These are phyloP conservation scores for Moricandia moricandioides DNA, from an alignment of 345 rosid species.

Conservation along the genomic window DNA sequence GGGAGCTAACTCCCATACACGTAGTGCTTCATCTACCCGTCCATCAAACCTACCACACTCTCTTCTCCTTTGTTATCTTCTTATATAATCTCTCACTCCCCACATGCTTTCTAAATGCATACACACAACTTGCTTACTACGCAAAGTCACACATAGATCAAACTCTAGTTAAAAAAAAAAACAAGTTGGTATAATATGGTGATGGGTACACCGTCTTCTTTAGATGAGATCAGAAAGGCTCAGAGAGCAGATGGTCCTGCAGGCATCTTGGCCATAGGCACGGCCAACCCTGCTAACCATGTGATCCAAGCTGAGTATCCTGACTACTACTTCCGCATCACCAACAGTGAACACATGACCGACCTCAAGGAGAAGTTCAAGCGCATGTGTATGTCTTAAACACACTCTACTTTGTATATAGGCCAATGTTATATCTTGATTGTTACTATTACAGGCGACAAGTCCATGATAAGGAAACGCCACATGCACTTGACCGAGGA, in stretches of 20 bases:
- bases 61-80: not conserved
- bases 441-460: conserved; percentile 49
- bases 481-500: conserved; percentile 75
- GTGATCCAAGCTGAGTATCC: conserved; percentile 58
- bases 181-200: not conserved
- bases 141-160: not conserved
- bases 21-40: conserved; percentile 50
- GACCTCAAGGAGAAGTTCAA: conserved; percentile 67
- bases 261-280: conserved; percentile 59
- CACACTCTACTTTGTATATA: not conserved
- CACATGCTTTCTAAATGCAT: not conserved
- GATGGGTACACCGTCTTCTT: conserved; percentile 22
- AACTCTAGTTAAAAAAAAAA: not conserved
- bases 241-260: conserved; percentile 69
- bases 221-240: conserved; percentile 55
- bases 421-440: not conserved
- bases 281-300: conserved; percentile 58
- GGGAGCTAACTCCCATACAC: conserved; percentile 33
- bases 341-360: conserved; percentile 72
- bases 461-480: conserved; percentile 59
- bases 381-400: conserved; percentile 59
- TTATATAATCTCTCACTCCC: conserved; percentile 20
- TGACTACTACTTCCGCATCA: conserved; percentile 64
- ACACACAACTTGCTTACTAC: conserved; percentile 1
- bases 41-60: conserved; percentile 47